Percentiles rank a stretch among this genome's conserved stretches.
Evolutionary conservation across 2,329 filamentous ascomycete species (phyloP).

Genomic region (Xylariaceae sp.): DNA sequence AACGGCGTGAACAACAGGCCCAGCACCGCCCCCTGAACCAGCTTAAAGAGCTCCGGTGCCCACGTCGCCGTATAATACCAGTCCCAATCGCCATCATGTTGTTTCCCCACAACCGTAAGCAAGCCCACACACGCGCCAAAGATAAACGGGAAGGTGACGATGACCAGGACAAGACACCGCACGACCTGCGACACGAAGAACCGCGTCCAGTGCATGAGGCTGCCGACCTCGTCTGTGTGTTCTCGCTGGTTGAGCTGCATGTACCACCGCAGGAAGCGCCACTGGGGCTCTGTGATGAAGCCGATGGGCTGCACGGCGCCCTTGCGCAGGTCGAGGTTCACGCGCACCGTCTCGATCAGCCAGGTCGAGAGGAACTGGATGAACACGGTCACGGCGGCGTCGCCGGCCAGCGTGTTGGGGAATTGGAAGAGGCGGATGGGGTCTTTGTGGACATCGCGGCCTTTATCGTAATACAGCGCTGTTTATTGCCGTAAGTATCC

Average conservation of each 20-base stretch:
- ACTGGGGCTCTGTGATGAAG: constrained; percentile 36
- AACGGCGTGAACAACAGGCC: constrained; percentile 43
- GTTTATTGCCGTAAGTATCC: constrained; percentile 1
- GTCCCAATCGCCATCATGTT: constrained; percentile 36
- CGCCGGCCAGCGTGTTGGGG: constrained; percentile 47
- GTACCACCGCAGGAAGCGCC: constrained; percentile 38
- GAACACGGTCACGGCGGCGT: constrained; percentile 47
- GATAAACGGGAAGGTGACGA: constrained; percentile 39
- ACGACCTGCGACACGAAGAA: constrained; percentile 36
- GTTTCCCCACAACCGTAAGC: constrained; percentile 36
- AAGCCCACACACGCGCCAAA: constrained; percentile 42
- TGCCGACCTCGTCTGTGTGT: constrained; percentile 27
- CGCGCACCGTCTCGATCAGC: constrained; percentile 44
- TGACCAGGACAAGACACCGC: constrained; percentile 34
- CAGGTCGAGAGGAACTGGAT: constrained; percentile 48
- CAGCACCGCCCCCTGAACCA: constrained; percentile 42
- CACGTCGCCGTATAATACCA: constrained; percentile 40
- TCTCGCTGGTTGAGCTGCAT: constrained; percentile 37
- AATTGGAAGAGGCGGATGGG: constrained; percentile 44
- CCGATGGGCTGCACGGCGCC: constrained; percentile 45
- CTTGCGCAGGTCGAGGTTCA: constrained; percentile 42
- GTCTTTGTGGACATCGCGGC: constrained; percentile 23
- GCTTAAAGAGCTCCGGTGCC: constrained; percentile 47
- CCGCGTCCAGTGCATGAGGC: constrained; percentile 30
- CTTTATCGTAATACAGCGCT: constrained; percentile 45